Base-by-base conservation (phyloP, 352 stramenopile genomes). In the Phytophthora pseudosyringae region DNA sequence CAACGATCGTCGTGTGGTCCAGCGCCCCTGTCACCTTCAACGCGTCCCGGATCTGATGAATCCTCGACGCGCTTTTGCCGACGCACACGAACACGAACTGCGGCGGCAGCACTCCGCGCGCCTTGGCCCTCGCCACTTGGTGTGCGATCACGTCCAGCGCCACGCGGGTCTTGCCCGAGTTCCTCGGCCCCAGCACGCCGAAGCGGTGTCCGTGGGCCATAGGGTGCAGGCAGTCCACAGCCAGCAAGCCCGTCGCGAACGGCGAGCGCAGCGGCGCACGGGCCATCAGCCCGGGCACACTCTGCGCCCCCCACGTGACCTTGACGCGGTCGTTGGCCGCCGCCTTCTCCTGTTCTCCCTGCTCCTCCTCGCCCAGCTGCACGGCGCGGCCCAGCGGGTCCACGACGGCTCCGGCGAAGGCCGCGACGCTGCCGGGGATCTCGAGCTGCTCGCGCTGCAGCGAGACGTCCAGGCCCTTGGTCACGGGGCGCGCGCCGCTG, bases 51-150 rank as follows among this genome's bases (percentile, higher is more conserved):
- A 93, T 85, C 67, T 91, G 83, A 59, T 86, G 71, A 52, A 91
- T 77, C 31, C 80, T 80, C n/a, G 64, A 38, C 9, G 63, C 50
- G 28, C 61, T 81, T 67, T 94, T 91, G n/a, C 76, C 82, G 5
- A 91, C 54, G 16, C 78, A 84, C 13, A 94, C 86, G 57, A 91
- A 94, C 2, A 94, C 80, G 59, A 94, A 80, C 33, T 90, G 83
- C 11, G 86, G 86, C 5, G 83, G 80, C 31, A 73, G 33, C 25
- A 73, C 35, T n/a, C 59, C 51, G 4, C 35, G 49, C 1, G 56
- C 51, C 15, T 80, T 67, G 9, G 65, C 72, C 10, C 54, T 54
- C 3, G 68, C 65, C 26, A 93, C 71, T 53, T 90, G 76, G 41
- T 91, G 73, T 15, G 75, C 67, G 46, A 94, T 83, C 32, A 93